These are phyloP conservation scores for Phaffomyces antillensis DNA, from an alignment of 805 yeast genomes.

Conservation along the genomic window DNA sequence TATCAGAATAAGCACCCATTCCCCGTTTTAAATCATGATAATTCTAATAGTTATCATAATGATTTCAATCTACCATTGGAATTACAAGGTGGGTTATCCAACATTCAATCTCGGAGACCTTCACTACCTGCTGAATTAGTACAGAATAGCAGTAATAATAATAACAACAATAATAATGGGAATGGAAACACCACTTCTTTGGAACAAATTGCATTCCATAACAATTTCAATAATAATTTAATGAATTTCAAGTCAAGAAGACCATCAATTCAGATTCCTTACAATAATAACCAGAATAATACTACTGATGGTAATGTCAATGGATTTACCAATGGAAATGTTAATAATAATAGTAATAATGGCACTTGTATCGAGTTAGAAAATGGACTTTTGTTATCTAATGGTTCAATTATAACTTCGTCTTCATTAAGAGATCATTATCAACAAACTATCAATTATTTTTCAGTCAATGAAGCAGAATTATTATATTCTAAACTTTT, in stretches of 20 bases:
- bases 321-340: background rate
- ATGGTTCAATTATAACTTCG: conserved; percentile 53
- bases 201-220: conserved; percentile 12
- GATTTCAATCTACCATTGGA: conserved; percentile 40
- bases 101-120: conserved; percentile 62
- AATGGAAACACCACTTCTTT: background rate
- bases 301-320: background rate
- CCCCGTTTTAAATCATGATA: conserved; percentile 5
- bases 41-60: background rate
- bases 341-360: background rate
- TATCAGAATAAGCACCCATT: background rate
- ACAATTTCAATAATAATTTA: conserved; percentile 9
- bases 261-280: conserved; percentile 16
- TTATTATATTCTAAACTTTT: conserved; percentile 32
- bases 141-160: conserved; percentile 5
- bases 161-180: background rate
- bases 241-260: conserved; percentile 21
- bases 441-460: conserved; percentile 45
- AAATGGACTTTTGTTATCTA: conserved; percentile 53
- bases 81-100: conserved; percentile 58
- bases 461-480: conserved; percentile 37
- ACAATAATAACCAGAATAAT: background rate
- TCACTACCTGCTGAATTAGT: conserved; percentile 55
- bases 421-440: conserved; percentile 45
- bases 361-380: conserved; percentile 34